These are phyloP conservation scores for Veloboletus limbatus DNA, from an alignment of 1,284 basidiomycete genomes.

Conservation along the genomic window DNA sequence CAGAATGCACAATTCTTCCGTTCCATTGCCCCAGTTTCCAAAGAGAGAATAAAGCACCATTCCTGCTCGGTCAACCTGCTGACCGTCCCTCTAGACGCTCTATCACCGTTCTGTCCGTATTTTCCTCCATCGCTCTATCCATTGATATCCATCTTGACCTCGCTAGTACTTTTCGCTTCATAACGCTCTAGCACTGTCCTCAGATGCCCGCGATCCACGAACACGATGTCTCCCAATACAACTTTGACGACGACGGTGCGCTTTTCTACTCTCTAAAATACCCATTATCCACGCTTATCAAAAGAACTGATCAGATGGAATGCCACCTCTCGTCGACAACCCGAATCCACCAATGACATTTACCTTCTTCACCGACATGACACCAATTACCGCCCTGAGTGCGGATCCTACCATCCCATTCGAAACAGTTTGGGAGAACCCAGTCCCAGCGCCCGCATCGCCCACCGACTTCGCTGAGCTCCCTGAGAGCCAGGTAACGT, in stretches of 20 bases:
- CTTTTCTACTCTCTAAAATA: background rate
- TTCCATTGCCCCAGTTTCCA: constrained; percentile 33
- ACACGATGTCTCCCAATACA: constrained; percentile 19
- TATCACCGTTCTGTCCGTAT: constrained; percentile 24
- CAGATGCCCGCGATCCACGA: constrained; percentile 29
- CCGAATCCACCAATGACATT: constrained; percentile 47
- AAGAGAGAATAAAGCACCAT: constrained; percentile 36
- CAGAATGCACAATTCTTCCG: constrained; percentile 27
- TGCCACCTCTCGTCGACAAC: constrained; percentile 52
- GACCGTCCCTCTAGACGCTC: constrained; percentile 24
- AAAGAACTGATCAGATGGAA: constrained; percentile 36
- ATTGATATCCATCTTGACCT: constrained; percentile 11
- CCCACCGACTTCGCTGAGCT: constrained; percentile 23
- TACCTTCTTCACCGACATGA: constrained; percentile 48
- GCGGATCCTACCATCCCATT: constrained; percentile 37
- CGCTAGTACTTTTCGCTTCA: constrained; percentile 1
- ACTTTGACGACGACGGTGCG: constrained; percentile 32
- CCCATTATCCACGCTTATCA: constrained; percentile 11
- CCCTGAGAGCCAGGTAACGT: constrained; percentile 12
- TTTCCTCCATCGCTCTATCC: constrained; percentile 11
- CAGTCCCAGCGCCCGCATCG: constrained; percentile 14
- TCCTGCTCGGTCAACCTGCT: constrained; percentile 24
- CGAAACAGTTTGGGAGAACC: constrained; percentile 36
- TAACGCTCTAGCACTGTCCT: background rate
- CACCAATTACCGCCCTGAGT: constrained; percentile 40